These are phyloP conservation scores for Penicillium nordicum DNA, from an alignment of 2,329 filamentous ascomycete genomes.

Conservation along the genomic window DNA sequence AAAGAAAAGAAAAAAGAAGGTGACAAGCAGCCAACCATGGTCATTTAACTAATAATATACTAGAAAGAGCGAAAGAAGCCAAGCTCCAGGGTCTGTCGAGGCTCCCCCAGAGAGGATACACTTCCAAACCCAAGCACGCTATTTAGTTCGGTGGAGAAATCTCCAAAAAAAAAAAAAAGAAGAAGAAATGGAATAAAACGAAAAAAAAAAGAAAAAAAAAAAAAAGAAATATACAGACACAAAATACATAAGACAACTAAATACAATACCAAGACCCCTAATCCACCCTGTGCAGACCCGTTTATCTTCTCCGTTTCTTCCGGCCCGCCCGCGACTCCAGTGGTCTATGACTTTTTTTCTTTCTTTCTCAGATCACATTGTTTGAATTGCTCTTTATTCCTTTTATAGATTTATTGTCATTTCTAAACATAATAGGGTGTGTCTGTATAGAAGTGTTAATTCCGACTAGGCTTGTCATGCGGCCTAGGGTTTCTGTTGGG, in stretches of 20 bases:
- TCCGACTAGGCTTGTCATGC: constrained; percentile 13
- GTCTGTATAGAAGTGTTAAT: not conserved
- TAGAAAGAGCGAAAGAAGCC: constrained; percentile 20
- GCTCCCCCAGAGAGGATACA: constrained; percentile 19
- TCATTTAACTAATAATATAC: constrained; percentile 16
- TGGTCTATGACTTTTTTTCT: constrained; percentile 1
- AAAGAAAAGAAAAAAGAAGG: constrained; percentile 1
- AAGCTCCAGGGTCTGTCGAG: constrained; percentile 26
- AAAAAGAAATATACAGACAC: not conserved
- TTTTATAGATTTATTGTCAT: not conserved
- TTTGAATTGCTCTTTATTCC: not conserved
- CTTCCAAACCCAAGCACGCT: constrained; percentile 13
- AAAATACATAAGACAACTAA: not conserved
- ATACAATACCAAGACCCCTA: constrained; percentile 17
- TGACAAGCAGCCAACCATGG: constrained; percentile 4
- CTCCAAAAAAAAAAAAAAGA: not conserved
- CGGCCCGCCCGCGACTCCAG: constrained; percentile 20
- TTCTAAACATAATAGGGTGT: not conserved
- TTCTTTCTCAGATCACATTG: not conserved
- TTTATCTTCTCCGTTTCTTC: constrained; percentile 24
- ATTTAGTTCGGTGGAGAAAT: constrained; percentile 17
- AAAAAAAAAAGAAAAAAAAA: not conserved
- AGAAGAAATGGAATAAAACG: no score
- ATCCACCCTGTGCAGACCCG: constrained; percentile 24
- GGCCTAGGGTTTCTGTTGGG: constrained; percentile 24